Evolutionary conservation across 2,329 filamentous ascomycete species (phyloP).

Genomic region (Aspergillus flavus): DNA sequence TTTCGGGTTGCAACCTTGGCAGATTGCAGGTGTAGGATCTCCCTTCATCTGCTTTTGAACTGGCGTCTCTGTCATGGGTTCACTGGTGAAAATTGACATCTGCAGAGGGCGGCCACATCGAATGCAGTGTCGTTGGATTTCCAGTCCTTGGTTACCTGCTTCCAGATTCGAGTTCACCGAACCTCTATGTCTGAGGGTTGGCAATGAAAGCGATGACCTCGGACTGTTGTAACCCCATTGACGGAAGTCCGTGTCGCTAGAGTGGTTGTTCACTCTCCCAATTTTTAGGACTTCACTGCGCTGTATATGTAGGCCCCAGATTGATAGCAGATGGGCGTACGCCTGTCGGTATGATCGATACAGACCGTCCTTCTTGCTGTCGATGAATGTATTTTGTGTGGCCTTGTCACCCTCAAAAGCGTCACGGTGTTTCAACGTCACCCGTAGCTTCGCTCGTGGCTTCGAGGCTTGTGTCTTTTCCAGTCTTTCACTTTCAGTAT

Average conservation of each 20-base stretch:
- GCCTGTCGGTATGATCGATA: conserved; percentile 57
- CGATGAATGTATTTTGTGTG: conserved; percentile 52
- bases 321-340: conserved; percentile 62
- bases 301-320: conserved; percentile 59
- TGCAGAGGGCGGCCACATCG: conserved; percentile 42
- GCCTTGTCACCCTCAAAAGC: conserved; percentile 58
- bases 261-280: conserved; percentile 46
- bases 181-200: conserved; percentile 16
- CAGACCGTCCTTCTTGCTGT: conserved; percentile 50
- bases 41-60: conserved; percentile 25
- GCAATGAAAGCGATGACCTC: conserved; percentile 30
- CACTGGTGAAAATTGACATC: conserved; percentile 39
- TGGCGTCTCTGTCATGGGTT: conserved; percentile 19
- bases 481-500: conserved; percentile 41
- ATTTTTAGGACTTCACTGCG: conserved; percentile 63
- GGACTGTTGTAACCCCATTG: conserved; percentile 30
- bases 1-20: conserved; percentile 39
- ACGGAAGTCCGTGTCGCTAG: conserved; percentile 23
- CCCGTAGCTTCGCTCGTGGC: conserved; percentile 42
- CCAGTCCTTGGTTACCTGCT: conserved; percentile 33
- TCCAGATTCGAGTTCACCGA: conserved; percentile 11
- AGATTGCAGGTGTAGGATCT: conserved; percentile 27
- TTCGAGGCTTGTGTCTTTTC: conserved; percentile 23
- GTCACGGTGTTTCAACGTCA: conserved; percentile 59
- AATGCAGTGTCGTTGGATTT: conserved; percentile 47